Conservation (phyloP, 768 basidiomycete species). For the Suillus alpinus region DNA sequence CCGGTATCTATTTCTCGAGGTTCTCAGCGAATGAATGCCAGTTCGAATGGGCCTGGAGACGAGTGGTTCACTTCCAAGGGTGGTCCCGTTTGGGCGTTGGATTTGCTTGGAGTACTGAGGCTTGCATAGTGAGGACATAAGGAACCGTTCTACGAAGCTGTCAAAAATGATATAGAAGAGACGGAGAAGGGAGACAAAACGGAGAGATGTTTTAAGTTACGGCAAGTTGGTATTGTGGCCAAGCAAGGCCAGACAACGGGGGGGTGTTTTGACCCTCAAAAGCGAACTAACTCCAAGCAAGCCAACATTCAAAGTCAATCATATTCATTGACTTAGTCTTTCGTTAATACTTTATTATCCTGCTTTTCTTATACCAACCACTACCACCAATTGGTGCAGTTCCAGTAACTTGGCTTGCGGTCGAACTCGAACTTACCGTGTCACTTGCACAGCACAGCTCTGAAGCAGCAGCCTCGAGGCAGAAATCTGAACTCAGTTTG, state of each 20-base stretch:
- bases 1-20: not conserved
- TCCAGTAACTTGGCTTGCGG: not conserved
- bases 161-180: not conserved
- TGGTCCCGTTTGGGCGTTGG: not conserved
- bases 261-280: not conserved
- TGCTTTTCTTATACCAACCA: not conserved
- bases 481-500: slow-evolving; percentile 7
- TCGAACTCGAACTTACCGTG: not conserved
- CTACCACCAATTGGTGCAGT: not conserved
- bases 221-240: not conserved
- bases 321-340: slow-evolving; percentile 8
- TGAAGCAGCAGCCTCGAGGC: slow-evolving; percentile 30
- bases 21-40: not conserved
- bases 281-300: not conserved
- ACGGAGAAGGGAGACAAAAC: slow-evolving; percentile 2
- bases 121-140: not conserved
- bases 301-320: slow-evolving; percentile 8
- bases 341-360: slow-evolving; percentile 14
- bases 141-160: not conserved
- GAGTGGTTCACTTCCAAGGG: not conserved
- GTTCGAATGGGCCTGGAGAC: not conserved
- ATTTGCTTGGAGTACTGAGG: not conserved
- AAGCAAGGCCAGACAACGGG: slow-evolving; percentile 1
- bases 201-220: not conserved
- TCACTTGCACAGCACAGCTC: slow-evolving; percentile 11